These are phyloP conservation scores for Leucogyrophana mollusca DNA, from an alignment of 768 basidiomycete species.

Conservation along the genomic window DNA sequence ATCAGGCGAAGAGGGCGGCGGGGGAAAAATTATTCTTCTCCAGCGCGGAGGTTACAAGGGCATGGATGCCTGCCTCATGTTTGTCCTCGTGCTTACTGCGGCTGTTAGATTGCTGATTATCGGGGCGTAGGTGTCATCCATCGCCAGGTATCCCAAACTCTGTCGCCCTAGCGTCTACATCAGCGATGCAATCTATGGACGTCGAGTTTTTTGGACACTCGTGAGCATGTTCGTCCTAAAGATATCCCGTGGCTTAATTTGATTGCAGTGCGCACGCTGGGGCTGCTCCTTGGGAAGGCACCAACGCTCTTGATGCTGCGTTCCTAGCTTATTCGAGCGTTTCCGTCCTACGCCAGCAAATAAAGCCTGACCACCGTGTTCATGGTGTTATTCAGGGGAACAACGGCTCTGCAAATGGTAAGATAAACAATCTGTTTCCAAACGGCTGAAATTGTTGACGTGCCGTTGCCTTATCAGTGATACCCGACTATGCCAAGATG, in stretches of 20 bases:
- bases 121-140: slow-evolving; percentile 66
- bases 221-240: slow-evolving; percentile 37
- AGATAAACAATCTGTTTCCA: slow-evolving; percentile 17
- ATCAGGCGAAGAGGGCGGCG: slow-evolving; percentile 75
- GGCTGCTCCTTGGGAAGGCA: slow-evolving; percentile 83
- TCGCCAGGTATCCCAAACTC: slow-evolving; percentile 51
- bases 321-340: slow-evolving; percentile 80
- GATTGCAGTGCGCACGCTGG: slow-evolving; percentile 69
- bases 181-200: slow-evolving; percentile 62
- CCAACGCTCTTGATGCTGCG: slow-evolving; percentile 86
- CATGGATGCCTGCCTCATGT: slow-evolving; percentile 85
- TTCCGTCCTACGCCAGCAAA: slow-evolving; percentile 82
- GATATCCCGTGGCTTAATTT: slow-evolving; percentile 5
- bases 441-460: background rate
- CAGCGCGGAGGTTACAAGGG: slow-evolving; percentile 75
- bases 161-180: slow-evolving; percentile 49
- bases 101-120: slow-evolving; percentile 5
- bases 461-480: slow-evolving; percentile 46
- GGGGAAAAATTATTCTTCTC: slow-evolving; percentile 74
- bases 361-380: slow-evolving; percentile 76
- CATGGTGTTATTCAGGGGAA: slow-evolving; percentile 75
- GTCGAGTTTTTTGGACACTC: slow-evolving; percentile 75
- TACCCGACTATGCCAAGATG: slow-evolving; percentile 81
- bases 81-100: slow-evolving; percentile 6
- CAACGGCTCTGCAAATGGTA: slow-evolving; percentile 70